A percentile compares a stretch with the other conserved stretches of the same genome.
Evolutionary conservation across 495 filamentous ascomycete species (phyloP).

Genomic region (Podospora tetraspora): DNA sequence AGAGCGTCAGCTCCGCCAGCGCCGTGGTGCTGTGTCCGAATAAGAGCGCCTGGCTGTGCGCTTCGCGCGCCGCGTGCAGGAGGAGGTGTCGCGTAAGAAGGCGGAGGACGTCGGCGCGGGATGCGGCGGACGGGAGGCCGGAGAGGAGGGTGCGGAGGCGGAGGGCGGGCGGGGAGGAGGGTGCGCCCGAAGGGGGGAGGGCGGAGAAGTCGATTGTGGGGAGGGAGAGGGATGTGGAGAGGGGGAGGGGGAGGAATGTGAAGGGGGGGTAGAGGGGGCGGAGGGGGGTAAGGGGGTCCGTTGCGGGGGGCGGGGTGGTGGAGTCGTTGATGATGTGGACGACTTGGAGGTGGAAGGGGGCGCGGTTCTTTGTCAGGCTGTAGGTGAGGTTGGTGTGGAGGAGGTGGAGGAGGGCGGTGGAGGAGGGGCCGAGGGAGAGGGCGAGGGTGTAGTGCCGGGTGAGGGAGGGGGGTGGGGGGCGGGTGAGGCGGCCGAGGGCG

Average conservation of each 20-base stretch:
- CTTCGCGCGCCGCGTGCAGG: constrained; percentile 52
- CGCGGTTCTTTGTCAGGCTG: constrained; percentile 50
- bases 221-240: constrained; percentile 52
- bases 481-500: constrained; percentile 37
- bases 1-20: constrained; percentile 78
- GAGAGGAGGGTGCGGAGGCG: constrained; percentile 50
- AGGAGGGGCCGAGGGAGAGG: constrained; percentile 78
- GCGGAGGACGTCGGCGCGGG: constrained; percentile 64
- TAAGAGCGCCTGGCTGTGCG: constrained; percentile 62
- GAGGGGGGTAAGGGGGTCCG: constrained; percentile 19
- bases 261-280: constrained; percentile 54
- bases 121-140: constrained; percentile 63
- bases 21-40: constrained; percentile 84
- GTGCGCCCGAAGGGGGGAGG: constrained; percentile 28
- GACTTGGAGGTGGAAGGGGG: constrained; percentile 60
- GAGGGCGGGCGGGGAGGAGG: constrained; percentile 23
- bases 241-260: constrained; percentile 46
- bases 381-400: constrained; percentile 60
- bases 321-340: constrained; percentile 55
- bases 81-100: constrained; percentile 67
- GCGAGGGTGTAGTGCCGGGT: constrained; percentile 61
- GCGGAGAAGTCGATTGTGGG: constrained; percentile 37
- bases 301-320: constrained; percentile 9
- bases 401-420: constrained; percentile 69
- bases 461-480: constrained; percentile 44